Evolutionary conservation across 2,329 filamentous ascomycete species (phyloP), one percentile per base, ranked within the genome.

Genomic region (Claviceps pusilla): DNA sequence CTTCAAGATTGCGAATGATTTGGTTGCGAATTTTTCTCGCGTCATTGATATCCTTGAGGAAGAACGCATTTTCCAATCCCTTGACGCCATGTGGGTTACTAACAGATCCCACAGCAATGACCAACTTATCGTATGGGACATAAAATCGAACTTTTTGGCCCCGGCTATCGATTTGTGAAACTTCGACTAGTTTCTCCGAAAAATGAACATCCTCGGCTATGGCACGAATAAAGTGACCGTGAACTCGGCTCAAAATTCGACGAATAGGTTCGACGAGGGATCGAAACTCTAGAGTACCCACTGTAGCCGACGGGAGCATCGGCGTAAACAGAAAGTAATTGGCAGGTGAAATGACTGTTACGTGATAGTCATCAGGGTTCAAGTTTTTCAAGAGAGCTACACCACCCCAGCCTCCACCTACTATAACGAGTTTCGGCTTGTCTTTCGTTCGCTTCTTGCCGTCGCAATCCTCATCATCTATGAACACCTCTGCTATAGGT

Each of bases 251-350:
- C 24, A 97, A 74, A 60, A 98, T 93, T 50, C 87, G 81, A 57
- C 93, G 82, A 57, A 98, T 87, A 0, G 93, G 93, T 69, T 98
- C 93, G 45, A 96, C 89, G 56, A 98, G 75, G 51, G 89, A 95
- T 59, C 91, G 79, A 63, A 97, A 74, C 65, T 95, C 91, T 37
- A 98, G 75, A 0, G 93, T 98, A 12, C 94, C 94, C 6, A 98
- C 93, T 0, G 94, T 98, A 7, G 93, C 94, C 39, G 89, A 95
- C 1, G 93, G 93, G 47, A 98, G 76, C 90, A 98, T 97, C 0
- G 93, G 93, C 2, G 93, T 98, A 69, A 98, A 98, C 37, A 98
- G 73, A 71, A 98, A 98, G 72, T 97, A 95, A 64, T 97, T 97
- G 41, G 86, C 86, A 0, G 93, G 91, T 12, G 89, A 95, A 47